Evolutionary conservation across 1,139 yeast genomes (phyloP).

Genomic region (Meyerozyma smithsonii): DNA sequence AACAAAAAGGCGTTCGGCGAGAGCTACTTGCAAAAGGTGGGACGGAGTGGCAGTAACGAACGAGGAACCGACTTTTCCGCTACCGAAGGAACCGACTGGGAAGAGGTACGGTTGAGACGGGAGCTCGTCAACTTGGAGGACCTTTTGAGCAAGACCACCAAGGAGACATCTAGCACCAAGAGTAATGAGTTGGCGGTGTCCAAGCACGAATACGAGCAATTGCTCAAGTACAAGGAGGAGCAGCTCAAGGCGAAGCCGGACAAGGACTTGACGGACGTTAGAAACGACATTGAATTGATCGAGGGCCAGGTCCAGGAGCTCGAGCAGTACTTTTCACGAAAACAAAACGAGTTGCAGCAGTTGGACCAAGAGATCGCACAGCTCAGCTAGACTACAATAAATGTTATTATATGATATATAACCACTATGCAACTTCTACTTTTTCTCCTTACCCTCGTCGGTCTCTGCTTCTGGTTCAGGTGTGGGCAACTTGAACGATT

Average conservation of each 20-base stretch:
- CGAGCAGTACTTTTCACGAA: constrained; percentile 49
- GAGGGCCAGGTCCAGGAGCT: constrained; percentile 61
- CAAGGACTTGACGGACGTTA: constrained; percentile 37
- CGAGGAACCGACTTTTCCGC: constrained; percentile 73
- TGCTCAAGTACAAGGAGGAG: constrained; percentile 67
- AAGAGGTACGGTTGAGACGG: constrained; percentile 76
- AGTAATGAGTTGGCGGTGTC: constrained; percentile 24
- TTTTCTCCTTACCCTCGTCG: constrained; percentile 31
- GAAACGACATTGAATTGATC: constrained; percentile 58
- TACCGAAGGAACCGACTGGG: constrained; percentile 80
- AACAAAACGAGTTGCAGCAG: constrained; percentile 46
- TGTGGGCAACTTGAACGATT: constrained; percentile 71
- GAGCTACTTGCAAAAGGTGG: constrained; percentile 36
- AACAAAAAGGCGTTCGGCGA: constrained; percentile 34
- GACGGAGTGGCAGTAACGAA: constrained; percentile 46
- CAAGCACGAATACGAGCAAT: constrained; percentile 77
- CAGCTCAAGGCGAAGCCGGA: constrained; percentile 5
- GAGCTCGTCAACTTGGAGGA: constrained; percentile 71
- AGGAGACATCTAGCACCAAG: constrained; percentile 29
- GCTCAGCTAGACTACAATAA: neutral
- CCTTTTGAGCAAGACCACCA: constrained; percentile 55
- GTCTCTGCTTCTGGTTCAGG: constrained; percentile 73
- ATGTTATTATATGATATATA: neutral
- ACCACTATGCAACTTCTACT: constrained; percentile 6
- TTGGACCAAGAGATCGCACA: constrained; percentile 40